phyloP scores from a whole-genome alignment of 2,329 filamentous ascomycete species.

The Fusarium fracticaudum region DNA sequence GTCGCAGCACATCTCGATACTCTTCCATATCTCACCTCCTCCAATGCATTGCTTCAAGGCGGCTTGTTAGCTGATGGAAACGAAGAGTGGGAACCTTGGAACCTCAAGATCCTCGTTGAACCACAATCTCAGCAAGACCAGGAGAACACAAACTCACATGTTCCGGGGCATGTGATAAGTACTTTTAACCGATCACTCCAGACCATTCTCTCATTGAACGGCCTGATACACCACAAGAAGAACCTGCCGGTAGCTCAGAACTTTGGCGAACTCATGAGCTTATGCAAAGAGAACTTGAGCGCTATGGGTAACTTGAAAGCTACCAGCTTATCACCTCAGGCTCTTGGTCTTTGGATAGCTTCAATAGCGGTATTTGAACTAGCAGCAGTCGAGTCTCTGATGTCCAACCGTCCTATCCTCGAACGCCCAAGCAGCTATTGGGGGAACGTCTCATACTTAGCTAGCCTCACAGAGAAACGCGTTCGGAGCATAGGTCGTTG shows the following conservation, averaged over 20 bases:
- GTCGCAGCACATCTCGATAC: not conserved
- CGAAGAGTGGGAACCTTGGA: conserved; percentile 9
- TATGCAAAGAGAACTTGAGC: not conserved
- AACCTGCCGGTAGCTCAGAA: accelerated
- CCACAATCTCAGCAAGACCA: accelerated
- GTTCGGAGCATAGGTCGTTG: not conserved
- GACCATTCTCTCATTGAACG: not conserved
- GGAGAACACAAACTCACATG: not conserved
- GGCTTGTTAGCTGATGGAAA: not conserved
- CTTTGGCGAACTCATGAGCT: not conserved
- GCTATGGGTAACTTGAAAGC: not conserved
- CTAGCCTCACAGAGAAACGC: not conserved
- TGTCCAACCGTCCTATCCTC: accelerated
- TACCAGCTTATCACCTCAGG: not conserved
- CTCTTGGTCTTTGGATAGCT: not conserved
- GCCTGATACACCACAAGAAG: not conserved
- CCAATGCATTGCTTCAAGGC: not conserved
- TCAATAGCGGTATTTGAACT: not conserved
- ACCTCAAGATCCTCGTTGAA: not conserved
- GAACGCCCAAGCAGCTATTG: not conserved
- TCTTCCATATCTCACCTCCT: not conserved
- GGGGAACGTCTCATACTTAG: not conserved
- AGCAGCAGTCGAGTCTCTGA: not conserved
- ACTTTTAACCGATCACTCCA: not conserved
- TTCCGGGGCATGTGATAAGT: conserved; percentile 7